A percentile compares a stretch with the other conserved stretches of the same genome.
phyloP scores from a whole-genome alignment of 139 green algal species.

The Chlamydomonas eustigma region DNA sequence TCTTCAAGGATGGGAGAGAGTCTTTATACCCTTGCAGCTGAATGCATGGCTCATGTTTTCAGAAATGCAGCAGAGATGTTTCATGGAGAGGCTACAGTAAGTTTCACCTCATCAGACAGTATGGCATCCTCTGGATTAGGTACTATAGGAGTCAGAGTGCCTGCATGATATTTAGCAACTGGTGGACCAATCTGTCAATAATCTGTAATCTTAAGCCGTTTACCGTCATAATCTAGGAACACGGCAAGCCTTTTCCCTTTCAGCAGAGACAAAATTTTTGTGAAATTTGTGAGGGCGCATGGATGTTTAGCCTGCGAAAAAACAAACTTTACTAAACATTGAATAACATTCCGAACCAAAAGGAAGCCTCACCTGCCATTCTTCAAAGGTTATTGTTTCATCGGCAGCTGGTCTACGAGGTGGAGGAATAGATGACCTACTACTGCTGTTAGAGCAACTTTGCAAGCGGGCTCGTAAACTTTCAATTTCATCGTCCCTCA shows the following conservation, averaged over 20 bases:
- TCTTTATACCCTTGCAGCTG: too few relatives aligned
- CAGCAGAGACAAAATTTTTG: slow-evolving; percentile 37
- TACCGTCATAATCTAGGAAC: slow-evolving; percentile 96
- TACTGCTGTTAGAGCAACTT: not conserved
- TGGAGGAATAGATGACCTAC: not conserved
- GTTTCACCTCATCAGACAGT: slow-evolving; percentile 68
- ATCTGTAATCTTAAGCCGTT: not conserved
- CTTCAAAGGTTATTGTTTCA: not conserved
- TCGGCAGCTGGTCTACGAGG: not conserved
- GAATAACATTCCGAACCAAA: not conserved
- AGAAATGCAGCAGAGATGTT: not conserved
- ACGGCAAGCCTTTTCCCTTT: slow-evolving; percentile 80
- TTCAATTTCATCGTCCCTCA: slow-evolving; percentile 10
- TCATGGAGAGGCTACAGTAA: not conserved
- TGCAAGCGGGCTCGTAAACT: not conserved
- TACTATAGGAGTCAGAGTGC: slow-evolving; percentile 97
- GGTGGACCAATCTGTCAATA: not conserved
- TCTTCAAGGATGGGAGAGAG: too few relatives aligned
- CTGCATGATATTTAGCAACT: slow-evolving; percentile 26
- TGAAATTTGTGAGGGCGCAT: slow-evolving; percentile 57
- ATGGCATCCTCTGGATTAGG: slow-evolving; percentile 86
- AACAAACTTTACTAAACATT: not conserved
- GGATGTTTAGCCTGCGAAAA: slow-evolving; percentile 60
- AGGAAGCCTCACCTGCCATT: not conserved
- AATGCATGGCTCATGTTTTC: not conserved